Evolutionary conservation across 768 basidiomycete species (phyloP), one percentile per base, ranked within the genome.

Genomic region (Rhodotorula sphaerocarpa): DNA sequence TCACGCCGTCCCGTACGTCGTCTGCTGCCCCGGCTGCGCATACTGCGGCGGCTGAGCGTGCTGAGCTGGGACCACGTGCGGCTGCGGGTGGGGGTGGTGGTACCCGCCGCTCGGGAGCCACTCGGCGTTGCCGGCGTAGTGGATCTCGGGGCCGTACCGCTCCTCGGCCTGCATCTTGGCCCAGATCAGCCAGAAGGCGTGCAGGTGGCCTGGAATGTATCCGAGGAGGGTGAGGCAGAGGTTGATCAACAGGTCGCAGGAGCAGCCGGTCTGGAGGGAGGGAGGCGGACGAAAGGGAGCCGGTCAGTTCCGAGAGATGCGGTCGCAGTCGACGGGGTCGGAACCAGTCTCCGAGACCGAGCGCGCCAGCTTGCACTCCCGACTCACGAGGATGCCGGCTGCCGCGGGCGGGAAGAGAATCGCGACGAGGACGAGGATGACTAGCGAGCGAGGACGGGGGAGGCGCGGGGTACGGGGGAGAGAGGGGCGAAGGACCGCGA

Each of bases 181-280:
- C 78, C 90, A 90, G 59, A 90, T 89, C 55, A 92, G 45, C 36
- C 31, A 59, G 59, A 67, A 67, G 1, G 57, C 57, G 58, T 63
- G 61, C 20, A 67, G 25, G 55, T 67, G 66, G 20, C 66, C 63
- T 12, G 63, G 57, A 33, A 65, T 55, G 74, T 86, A 88, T 9
- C 88, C 88, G 63, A 89, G 80, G 55, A 86, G 75, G 0, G 89
- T 90, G 71, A 91, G 76, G 61, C 80, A 77, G 62, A 91, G 82
- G 76, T 86, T 91, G 76, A 91, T 88, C 70, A 90, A 80, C 50
- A 91, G 78, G 25, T 65, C 63, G 43, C 87, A 89, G 65, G 84
- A 82, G 74, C 89, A 92, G 36, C 86, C 81, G 12, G 16, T 20
- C 48, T 50, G 48, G 2, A 23, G 5, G 31, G 6, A 39, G 36